phyloP scores from a whole-genome alignment of 139 green algal genomes.

The Bryopsis sp. region DNA sequence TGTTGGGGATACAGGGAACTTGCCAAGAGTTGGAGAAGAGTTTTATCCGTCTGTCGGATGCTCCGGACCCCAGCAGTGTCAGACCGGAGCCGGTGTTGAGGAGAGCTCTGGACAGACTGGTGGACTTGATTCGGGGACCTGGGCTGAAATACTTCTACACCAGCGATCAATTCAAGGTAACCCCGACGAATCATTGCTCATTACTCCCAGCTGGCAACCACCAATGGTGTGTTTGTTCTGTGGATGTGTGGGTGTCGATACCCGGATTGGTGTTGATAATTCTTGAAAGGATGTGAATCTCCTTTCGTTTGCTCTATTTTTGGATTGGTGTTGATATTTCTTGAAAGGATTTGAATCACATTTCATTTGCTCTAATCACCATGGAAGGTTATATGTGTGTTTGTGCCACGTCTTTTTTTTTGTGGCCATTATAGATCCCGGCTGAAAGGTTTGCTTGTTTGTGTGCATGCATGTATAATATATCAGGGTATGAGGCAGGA shows the following conservation, averaged over 20 bases:
- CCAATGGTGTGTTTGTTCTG: neutral
- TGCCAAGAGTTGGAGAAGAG: slow-evolving; percentile 71
- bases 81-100: slow-evolving; percentile 56
- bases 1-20: slow-evolving; percentile 49
- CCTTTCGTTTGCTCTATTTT: neutral
- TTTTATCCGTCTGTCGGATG: slow-evolving; percentile 75
- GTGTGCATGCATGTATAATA: too few relatives aligned
- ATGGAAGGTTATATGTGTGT: neutral
- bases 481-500: slow-evolving; percentile 79
- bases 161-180: slow-evolving; percentile 78
- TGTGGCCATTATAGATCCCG: neutral
- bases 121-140: slow-evolving; percentile 31
- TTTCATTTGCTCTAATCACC: neutral
- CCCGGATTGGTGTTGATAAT: neutral
- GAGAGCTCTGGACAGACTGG: slow-evolving; percentile 42
- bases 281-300: neutral
- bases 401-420: neutral
- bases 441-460: neutral
- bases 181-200: neutral
- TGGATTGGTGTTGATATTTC: neutral
- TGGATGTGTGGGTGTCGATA: neutral
- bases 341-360: neutral
- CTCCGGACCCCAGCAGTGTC: slow-evolving; percentile 56
- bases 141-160: slow-evolving; percentile 59
- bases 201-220: neutral